phyloP scores from a whole-genome alignment of 352 stramenopile genomes.

The Phytopythium oedochilum region DNA sequence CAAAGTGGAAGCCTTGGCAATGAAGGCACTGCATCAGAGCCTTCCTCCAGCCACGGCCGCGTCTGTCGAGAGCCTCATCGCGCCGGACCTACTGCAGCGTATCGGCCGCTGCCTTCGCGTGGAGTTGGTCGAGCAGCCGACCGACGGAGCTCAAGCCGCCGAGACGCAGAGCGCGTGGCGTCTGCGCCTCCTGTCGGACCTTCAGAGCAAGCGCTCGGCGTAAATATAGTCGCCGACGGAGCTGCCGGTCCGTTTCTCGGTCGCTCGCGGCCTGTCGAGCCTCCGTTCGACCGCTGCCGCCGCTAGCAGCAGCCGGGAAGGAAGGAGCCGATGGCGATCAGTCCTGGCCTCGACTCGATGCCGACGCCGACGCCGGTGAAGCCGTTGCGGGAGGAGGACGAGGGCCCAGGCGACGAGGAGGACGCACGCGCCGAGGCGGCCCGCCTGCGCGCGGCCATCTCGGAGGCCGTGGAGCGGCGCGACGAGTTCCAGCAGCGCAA shows the following conservation, averaged over 20 bases:
- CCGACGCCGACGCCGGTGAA: constrained; percentile 4
- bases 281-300: too few relatives aligned
- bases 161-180: neutral
- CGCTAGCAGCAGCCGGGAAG: too few relatives aligned
- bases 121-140: neutral
- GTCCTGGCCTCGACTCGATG: neutral
- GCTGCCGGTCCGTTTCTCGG: neutral
- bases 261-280: too few relatives aligned
- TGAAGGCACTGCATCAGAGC: neutral
- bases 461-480: constrained; percentile 41
- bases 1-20: neutral
- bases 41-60: neutral
- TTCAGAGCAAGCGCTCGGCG: too few relatives aligned
- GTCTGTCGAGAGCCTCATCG: neutral
- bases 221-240: neutral
- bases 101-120: neutral
- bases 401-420: constrained; percentile 34
- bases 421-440: constrained; percentile 30
- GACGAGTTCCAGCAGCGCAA: constrained; percentile 78
- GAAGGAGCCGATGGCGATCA: neutral
- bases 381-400: constrained; percentile 10
- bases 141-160: neutral
- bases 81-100: neutral
- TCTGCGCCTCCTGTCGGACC: too few relatives aligned
- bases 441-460: constrained; percentile 43